phyloP scores from a whole-genome alignment of 164 flowering plant genomes.

The Saururus chinensis region DNA sequence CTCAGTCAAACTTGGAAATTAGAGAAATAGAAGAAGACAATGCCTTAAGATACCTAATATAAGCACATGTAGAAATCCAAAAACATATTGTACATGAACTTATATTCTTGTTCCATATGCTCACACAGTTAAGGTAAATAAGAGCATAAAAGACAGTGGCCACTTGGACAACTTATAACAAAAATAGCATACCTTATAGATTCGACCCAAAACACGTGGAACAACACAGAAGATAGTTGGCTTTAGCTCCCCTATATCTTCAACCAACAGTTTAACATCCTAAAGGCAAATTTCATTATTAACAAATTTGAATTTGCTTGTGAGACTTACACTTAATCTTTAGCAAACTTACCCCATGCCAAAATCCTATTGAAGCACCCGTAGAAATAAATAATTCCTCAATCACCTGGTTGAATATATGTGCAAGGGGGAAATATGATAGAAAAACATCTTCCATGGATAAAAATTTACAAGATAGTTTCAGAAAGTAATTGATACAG shows the following conservation, averaged over 20 bases:
- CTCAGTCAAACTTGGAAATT: slow-evolving; percentile 79
- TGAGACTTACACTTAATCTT: neutral
- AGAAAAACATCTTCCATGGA: slow-evolving; percentile 57
- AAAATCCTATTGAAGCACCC: slow-evolving; percentile 94
- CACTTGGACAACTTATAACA: no score
- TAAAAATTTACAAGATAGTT: slow-evolving; percentile 7
- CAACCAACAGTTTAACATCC: slow-evolving; percentile 82
- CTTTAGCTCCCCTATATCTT: slow-evolving; percentile 81
- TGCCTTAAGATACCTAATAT: neutral
- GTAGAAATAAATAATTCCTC: slow-evolving; percentile 64
- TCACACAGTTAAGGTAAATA: no score
- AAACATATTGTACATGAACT: no score
- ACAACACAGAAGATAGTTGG: slow-evolving; percentile 91
- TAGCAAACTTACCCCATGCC: slow-evolving; percentile 85
- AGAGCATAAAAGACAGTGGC: no score
- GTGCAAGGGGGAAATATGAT: slow-evolving; percentile 94
- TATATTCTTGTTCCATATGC: no score
- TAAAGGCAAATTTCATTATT: slow-evolving; percentile 19
- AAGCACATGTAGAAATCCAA: neutral
- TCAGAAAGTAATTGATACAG: neutral
- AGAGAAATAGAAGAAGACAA: slow-evolving; percentile 11
- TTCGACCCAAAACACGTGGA: slow-evolving; percentile 89
- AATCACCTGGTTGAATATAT: slow-evolving; percentile 84
- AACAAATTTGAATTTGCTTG: neutral
- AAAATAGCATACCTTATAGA: slow-evolving; percentile 21